phyloP scores from a whole-genome alignment of 257 asterid species.

The Linaria vulgaris region DNA sequence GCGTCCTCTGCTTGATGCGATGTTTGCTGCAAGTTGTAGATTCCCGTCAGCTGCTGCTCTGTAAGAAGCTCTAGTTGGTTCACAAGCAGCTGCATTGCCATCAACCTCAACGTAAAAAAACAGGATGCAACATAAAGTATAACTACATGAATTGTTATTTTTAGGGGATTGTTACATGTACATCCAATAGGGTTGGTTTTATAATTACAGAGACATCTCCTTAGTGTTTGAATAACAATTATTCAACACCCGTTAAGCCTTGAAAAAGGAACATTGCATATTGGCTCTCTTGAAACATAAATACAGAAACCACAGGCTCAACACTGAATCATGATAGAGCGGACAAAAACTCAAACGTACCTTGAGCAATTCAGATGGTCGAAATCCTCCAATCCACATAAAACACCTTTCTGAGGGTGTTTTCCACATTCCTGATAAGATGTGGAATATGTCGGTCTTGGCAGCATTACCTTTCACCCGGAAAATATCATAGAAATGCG shows the following conservation, averaged over 20 bases:
- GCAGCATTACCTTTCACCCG: conserved; percentile 80
- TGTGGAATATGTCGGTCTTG: conserved; percentile 85
- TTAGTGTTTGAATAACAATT: too few species aligned
- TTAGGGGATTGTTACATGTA: too few species aligned
- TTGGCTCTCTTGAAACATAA: background rate
- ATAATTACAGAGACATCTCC: too few species aligned
- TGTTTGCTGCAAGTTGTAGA: conserved; percentile 41
- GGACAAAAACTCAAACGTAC: background rate
- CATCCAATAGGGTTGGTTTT: too few species aligned
- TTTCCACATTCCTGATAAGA: conserved; percentile 98
- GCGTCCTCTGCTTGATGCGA: conserved; percentile 49
- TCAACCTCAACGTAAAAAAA: background rate
- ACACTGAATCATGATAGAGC: background rate
- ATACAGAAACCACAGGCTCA: background rate
- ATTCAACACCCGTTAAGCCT: too few species aligned
- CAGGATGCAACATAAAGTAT: background rate
- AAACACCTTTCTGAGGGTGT: conserved; percentile 75
- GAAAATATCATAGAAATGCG: conserved; percentile 67
- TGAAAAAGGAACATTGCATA: too few species aligned
- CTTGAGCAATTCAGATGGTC: conserved; percentile 42
- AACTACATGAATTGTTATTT: background rate
- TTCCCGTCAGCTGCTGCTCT: conserved; percentile 33
- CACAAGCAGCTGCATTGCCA: conserved; percentile 31
- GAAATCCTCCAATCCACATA: conserved; percentile 41
- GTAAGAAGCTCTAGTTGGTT: conserved; percentile 37